Evolutionary conservation across 2,329 filamentous ascomycete species (phyloP).

Genomic region (Chrysosporium queenslandicum): DNA sequence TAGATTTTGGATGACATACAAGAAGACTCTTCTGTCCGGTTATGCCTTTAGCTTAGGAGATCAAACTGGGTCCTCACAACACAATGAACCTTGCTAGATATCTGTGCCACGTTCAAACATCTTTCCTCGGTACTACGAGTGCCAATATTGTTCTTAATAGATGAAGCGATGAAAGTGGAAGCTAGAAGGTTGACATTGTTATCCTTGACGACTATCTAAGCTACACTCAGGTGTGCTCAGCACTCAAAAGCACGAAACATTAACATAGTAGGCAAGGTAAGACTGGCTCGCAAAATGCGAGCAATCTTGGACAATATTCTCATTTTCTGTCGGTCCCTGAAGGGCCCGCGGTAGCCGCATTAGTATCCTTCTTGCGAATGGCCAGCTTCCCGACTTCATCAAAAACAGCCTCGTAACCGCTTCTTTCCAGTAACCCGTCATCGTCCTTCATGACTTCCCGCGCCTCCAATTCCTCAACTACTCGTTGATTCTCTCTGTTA

Average conservation of each 20-base stretch:
- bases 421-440: conserved; percentile 32
- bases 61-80: too few species aligned
- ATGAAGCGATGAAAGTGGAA: too few species aligned
- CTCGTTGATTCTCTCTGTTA: conserved; percentile 44
- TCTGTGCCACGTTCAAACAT: too few species aligned
- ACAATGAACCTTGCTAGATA: too few species aligned
- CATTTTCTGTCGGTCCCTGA: background rate
- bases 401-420: conserved; percentile 36
- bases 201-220: too few species aligned
- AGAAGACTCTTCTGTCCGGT: too few species aligned
- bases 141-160: too few species aligned
- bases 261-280: background rate
- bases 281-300: background rate
- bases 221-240: too few species aligned
- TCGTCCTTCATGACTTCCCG: conserved; percentile 36
- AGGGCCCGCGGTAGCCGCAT: background rate
- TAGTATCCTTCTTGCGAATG: conserved; percentile 29
- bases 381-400: conserved; percentile 36
- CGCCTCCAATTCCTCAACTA: conserved; percentile 42
- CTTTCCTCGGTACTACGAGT: too few species aligned
- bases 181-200: too few species aligned
- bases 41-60: too few species aligned
- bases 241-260: background rate
- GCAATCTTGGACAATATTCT: background rate
- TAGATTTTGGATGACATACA: too few species aligned